A percentile compares a stretch with the other conserved stretches of the same genome.
These are phyloP conservation scores for Aspergillus ruber DNA, from an alignment of 2,329 filamentous ascomycete genomes.

Conservation along the genomic window DNA sequence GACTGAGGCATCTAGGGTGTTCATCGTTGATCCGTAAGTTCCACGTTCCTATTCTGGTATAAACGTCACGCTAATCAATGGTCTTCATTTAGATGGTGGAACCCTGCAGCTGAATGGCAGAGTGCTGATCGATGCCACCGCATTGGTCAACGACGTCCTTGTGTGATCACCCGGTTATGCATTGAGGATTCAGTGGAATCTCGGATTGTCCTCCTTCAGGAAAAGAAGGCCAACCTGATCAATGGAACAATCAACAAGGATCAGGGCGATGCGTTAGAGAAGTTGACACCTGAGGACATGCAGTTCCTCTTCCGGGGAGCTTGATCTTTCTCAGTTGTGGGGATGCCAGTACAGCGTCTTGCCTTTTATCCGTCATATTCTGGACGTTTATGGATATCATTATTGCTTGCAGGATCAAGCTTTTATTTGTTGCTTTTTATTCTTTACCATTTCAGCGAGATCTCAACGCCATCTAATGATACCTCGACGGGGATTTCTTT, in stretches of 20 bases:
- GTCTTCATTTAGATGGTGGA: slow-evolving; percentile 72
- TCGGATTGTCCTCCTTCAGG: slow-evolving; percentile 88
- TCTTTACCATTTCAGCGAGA: neutral
- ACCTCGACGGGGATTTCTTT: too few relatives aligned
- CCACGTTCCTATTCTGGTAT: neutral
- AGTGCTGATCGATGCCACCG: slow-evolving; percentile 90
- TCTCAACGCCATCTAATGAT: neutral
- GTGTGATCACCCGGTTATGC: slow-evolving; percentile 86
- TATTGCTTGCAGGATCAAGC: neutral
- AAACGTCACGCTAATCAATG: slow-evolving; percentile 13
- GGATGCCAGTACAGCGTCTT: neutral
- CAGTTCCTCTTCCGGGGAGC: slow-evolving; percentile 88
- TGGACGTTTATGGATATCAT: neutral
- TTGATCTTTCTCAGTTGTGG: slow-evolving; percentile 23
- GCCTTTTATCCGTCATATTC: neutral
- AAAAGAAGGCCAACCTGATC: slow-evolving; percentile 99
- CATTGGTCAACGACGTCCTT: slow-evolving; percentile 89
- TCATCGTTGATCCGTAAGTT: slow-evolving; percentile 89
- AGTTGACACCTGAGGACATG: slow-evolving; percentile 83
- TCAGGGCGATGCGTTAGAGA: slow-evolving; percentile 75
- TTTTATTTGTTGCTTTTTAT: too few relatives aligned
- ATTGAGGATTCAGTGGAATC: slow-evolving; percentile 97
- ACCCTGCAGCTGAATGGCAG: slow-evolving; percentile 99
- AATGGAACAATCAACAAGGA: slow-evolving; percentile 94
- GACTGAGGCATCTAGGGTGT: slow-evolving; percentile 89